Conservation (phyloP, 2,329 filamentous ascomycete genomes). For the Ophiosphaerella korrae region DNA sequence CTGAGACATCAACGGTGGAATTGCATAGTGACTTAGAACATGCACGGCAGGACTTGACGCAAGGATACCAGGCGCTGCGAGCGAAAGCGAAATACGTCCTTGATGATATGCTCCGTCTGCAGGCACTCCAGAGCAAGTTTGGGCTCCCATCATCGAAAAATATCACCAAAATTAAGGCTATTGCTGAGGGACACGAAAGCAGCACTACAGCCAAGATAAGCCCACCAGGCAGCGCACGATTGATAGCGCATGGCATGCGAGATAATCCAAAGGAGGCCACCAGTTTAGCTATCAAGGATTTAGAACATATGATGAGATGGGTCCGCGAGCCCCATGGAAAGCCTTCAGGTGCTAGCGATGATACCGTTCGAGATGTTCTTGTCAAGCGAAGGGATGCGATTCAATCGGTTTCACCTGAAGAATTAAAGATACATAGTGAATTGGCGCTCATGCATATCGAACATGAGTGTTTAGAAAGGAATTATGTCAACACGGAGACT, state of each 20-base stretch:
- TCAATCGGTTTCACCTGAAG: conserved; percentile 29
- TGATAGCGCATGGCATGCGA: conserved; percentile 30
- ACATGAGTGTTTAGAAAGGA: conserved; percentile 40
- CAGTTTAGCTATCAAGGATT: conserved; percentile 26
- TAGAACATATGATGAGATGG: conserved; percentile 34
- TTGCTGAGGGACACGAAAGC: conserved; percentile 17
- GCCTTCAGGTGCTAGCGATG: conserved; percentile 16
- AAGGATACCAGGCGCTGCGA: conserved; percentile 32
- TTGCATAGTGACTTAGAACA: conserved; percentile 25
- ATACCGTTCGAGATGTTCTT: conserved; percentile 31
- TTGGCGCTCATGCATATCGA: conserved; percentile 44
- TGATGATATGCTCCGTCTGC: conserved; percentile 30
- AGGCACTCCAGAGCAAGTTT: conserved; percentile 33
- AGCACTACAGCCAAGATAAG: neutral
- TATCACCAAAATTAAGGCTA: conserved; percentile 21
- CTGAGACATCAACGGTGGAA: conserved; percentile 3
- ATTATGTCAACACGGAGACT: conserved; percentile 44
- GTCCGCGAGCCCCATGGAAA: conserved; percentile 20
- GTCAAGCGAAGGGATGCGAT: conserved; percentile 33
- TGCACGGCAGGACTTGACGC: conserved; percentile 27
- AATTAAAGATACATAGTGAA: conserved; percentile 32
- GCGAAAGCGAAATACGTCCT: conserved; percentile 28
- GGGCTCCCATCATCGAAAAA: conserved; percentile 22
- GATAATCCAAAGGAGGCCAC: conserved; percentile 25
- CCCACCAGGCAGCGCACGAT: conserved; percentile 25